phyloP scores from a whole-genome alignment of 768 basidiomycete genomes.

The Gautieria morchelliformis region DNA sequence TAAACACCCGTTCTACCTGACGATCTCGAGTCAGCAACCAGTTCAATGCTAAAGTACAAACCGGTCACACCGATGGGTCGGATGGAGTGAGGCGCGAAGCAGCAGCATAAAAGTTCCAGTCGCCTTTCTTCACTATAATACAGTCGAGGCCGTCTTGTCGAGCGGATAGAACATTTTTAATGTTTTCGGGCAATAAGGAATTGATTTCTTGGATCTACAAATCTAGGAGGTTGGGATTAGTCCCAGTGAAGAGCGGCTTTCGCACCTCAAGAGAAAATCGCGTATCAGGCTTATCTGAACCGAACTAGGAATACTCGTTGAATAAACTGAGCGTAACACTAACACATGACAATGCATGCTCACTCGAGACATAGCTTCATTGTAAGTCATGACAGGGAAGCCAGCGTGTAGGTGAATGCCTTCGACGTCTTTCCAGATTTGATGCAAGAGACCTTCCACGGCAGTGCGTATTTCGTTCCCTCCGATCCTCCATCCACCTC shows the following conservation, averaged over 20 bases:
- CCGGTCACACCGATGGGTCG: background rate
- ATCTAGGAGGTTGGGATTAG: constrained; percentile 11
- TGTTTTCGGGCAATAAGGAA: constrained; percentile 1
- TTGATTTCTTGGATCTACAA: constrained; percentile 27
- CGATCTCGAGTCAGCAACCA: background rate
- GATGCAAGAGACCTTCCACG: constrained; percentile 63
- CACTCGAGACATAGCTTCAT: constrained; percentile 84
- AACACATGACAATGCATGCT: constrained; percentile 7
- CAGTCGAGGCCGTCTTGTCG: constrained; percentile 19
- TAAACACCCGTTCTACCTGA: background rate
- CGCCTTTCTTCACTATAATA: constrained; percentile 17
- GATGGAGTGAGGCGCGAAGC: background rate
- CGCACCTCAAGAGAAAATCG: constrained; percentile 79
- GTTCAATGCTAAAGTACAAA: background rate
- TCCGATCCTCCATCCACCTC: constrained; percentile 67
- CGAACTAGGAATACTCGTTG: constrained; percentile 1
- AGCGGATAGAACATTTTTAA: background rate
- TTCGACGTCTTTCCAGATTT: constrained; percentile 68
- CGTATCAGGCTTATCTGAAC: constrained; percentile 51
- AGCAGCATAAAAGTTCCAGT: background rate
- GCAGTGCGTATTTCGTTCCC: constrained; percentile 72
- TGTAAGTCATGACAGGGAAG: constrained; percentile 82
- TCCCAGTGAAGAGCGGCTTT: constrained; percentile 5
- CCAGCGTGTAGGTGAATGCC: constrained; percentile 46
- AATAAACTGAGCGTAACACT: background rate